phyloP scores from a whole-genome alignment of 2,329 filamentous ascomycete species.

The Dactylellina haptotyla region DNA sequence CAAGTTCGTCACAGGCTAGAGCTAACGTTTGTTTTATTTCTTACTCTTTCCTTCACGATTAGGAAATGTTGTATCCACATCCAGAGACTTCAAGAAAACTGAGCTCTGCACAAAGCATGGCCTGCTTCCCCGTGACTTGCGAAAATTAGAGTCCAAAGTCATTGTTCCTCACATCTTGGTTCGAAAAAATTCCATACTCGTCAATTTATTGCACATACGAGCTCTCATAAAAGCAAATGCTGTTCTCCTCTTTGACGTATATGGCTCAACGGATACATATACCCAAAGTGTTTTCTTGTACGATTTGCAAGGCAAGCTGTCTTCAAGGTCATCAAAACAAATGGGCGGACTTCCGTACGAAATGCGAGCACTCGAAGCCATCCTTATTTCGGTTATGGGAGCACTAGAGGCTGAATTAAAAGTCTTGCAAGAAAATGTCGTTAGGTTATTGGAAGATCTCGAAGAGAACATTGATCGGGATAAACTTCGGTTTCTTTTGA shows the following conservation, averaged over 20 bases:
- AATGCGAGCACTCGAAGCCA: conserved; percentile 93
- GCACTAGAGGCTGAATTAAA: conserved; percentile 95
- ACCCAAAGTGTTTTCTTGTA: conserved; percentile 98
- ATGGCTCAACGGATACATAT: conserved; percentile 92
- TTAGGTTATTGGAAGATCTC: conserved; percentile 84
- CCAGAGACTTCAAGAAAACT: conserved; percentile 96
- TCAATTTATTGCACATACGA: conserved; percentile 95
- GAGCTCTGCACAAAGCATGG: conserved; percentile 98
- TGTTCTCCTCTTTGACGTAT: conserved; percentile 94
- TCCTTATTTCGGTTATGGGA: conserved; percentile 90
- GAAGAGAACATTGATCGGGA: conserved; percentile 97
- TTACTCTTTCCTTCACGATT: background rate
- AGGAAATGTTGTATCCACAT: conserved; percentile 83
- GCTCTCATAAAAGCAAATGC: conserved; percentile 95
- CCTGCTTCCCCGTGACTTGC: conserved; percentile 88
- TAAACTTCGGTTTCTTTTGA: conserved; percentile 87
- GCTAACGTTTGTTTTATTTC: background rate
- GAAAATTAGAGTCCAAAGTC: conserved; percentile 96
- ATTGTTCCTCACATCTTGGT: conserved; percentile 89
- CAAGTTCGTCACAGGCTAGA: conserved; percentile 6
- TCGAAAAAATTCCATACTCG: conserved; percentile 88
- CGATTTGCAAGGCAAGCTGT: conserved; percentile 87
- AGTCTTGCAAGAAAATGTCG: conserved; percentile 89
- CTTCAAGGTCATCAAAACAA: conserved; percentile 65
- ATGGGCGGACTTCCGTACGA: conserved; percentile 84